Evolutionary conservation across 1,139 yeast species (phyloP).

Genomic region (Pichia sp.): DNA sequence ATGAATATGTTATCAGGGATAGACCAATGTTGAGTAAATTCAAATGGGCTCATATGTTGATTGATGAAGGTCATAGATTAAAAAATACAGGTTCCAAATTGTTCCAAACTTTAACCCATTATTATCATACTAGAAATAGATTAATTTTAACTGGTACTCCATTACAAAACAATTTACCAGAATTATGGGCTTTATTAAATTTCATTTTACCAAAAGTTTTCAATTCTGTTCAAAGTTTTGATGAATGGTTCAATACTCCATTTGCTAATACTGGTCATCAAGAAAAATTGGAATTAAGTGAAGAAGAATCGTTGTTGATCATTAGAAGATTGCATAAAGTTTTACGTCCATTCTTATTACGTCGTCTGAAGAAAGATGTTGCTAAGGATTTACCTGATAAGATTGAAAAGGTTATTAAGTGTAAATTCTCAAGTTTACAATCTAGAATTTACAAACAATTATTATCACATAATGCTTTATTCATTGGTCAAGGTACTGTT

Average conservation of each 20-base stretch:
- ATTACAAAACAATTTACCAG: constrained; percentile 80
- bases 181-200: constrained; percentile 78
- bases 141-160: constrained; percentile 88
- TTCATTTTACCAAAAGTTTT: constrained; percentile 79
- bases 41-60: constrained; percentile 83
- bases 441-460: constrained; percentile 74
- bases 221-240: constrained; percentile 82
- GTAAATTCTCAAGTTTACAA: constrained; percentile 91
- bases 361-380: constrained; percentile 96
- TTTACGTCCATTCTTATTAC: constrained; percentile 86
- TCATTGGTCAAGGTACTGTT: constrained; percentile 48
- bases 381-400: constrained; percentile 96
- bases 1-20: constrained; percentile 76
- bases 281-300: constrained; percentile 74
- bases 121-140: constrained; percentile 72
- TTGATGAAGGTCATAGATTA: constrained; percentile 90
- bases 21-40: constrained; percentile 63
- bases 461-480: constrained; percentile 67
- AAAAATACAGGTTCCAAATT: constrained; percentile 76
- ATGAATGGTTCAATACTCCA: constrained; percentile 87
- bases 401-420: constrained; percentile 91
- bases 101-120: constrained; percentile 68
- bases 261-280: constrained; percentile 82
- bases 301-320: constrained; percentile 93
- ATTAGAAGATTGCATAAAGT: constrained; percentile 97